phyloP scores from a whole-genome alignment of 108 stramenopile species.

The Pseudonitzschia multiseries region DNA sequence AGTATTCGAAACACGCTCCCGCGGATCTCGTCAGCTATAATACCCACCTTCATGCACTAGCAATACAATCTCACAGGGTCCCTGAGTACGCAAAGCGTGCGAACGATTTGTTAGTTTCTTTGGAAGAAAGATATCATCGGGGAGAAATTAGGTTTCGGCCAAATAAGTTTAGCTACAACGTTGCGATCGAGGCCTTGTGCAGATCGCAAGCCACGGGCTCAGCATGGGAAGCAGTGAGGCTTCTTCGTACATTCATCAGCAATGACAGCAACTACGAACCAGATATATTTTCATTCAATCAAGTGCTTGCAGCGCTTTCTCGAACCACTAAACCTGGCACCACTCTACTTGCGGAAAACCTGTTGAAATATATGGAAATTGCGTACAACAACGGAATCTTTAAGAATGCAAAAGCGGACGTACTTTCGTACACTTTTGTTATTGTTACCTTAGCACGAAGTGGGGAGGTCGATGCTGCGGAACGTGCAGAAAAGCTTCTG shows the following conservation, averaged over 20 bases:
- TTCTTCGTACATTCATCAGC: conserved; percentile 53
- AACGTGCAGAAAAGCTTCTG: conserved; percentile 38
- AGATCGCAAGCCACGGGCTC: conserved; percentile 36
- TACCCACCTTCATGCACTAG: conserved; percentile 44
- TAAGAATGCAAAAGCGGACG: conserved; percentile 49
- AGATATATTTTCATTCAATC: conserved; percentile 67
- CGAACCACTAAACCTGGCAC: conserved; percentile 32
- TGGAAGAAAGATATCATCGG: conserved; percentile 28
- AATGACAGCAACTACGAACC: conserved; percentile 41
- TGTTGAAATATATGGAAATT: conserved; percentile 55
- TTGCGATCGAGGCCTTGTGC: conserved; percentile 59
- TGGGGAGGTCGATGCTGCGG: conserved; percentile 34
- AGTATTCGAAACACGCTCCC: conserved; percentile 20
- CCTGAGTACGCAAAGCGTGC: conserved; percentile 37
- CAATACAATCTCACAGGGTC: conserved; percentile 25
- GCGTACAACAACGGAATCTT: conserved; percentile 40
- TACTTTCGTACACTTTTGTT: conserved; percentile 51
- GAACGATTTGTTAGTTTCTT: conserved; percentile 22
- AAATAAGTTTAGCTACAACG: conserved; percentile 73
- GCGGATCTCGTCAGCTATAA: conserved; percentile 51
- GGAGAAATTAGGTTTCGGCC: conserved; percentile 33
- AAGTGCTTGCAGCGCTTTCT: conserved; percentile 57
- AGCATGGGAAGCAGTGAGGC: conserved; percentile 44
- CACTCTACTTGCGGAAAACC: conserved; percentile 51
- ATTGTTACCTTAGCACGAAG: conserved; percentile 37